Base-by-base conservation (phyloP, 441 rosid genomes). In the Viola pubescens region DNA sequence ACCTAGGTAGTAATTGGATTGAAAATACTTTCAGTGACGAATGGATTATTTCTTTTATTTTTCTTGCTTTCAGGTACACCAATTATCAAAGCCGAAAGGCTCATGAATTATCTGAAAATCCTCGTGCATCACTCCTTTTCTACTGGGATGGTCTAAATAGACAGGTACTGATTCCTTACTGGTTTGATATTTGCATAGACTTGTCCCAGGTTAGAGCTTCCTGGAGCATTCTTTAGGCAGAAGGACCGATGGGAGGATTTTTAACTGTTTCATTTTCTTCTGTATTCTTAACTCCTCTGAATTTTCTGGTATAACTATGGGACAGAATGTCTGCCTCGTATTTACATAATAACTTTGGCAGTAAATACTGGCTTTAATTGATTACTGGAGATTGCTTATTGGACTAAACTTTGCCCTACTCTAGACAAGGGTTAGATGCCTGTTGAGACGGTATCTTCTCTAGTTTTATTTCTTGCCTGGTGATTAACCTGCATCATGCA, bases 101-200 rank as follows among this genome's bases (percentile, higher is more conserved):
- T 53, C 79, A 11, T 66, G 80, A 94, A 44, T 75, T 90, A 67
- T 77, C 84, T 62, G 96, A 90, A 83, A 94, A 90, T 78, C 95
- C 95, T 58, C 74, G 38, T 62, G 96, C 94, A 26, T 73, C 97
- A 38, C 85, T 94, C 64, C 91, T 90, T 62, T 94, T 94, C 76
- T 86, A 83, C 75, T 90, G 99, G 99, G 91, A 85, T 49, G 79
- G 70, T 56, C 89, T 86, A 58, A 83, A 88, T 58, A 85, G 90
- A 46, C 95, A 90, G 97, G 99, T 90, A 79, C 53, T 56, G 45
- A 57, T 14, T 3, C n/a, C 37, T 67, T 65, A 38, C 11, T 41
- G 7, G 11, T 19, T 62, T 51, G 47, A 7, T 2, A 52, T 53
- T 60, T 50, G 40, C 48, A 37, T 61, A 43, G 59, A 12, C 50